Evolutionary conservation across 2,329 filamentous ascomycete species (phyloP), one percentile per base, ranked within the genome.

Genomic region (Apiospora aurea): DNA sequence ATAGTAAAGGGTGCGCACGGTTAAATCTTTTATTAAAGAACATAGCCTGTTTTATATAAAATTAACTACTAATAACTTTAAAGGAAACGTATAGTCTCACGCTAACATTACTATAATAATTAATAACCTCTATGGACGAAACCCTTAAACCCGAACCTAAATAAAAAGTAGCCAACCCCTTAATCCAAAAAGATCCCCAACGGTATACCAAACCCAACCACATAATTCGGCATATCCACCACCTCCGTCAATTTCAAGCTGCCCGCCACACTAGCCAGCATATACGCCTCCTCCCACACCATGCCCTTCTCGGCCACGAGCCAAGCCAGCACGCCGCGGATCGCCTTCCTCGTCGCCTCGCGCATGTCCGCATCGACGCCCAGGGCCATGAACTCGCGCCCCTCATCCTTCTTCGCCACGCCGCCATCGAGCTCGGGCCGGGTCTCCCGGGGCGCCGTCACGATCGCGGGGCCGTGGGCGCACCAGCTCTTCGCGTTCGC

Each of bases 181-280:
- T 46, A 29, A 21, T 46, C 53, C 7, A 74, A 68, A 13, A 89
- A 88, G 21, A 87, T 82, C 66, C 81, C 83, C 75, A 88, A 76
- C 1, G 86, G 86, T 43, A 89, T 76, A 68, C 81, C 83, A 78
- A 86, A 87, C 11, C 85, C 82, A 46, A 88, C 83, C 2, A 83
- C 85, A 78, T 84, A 88, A 74, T 88, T 85, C 13, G 87, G 86
- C 83, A 88, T 86, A 73, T 88, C 87, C 29, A 89, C 86, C 1
- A 84, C 84, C 77, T 89, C 86, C 4, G 82, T 83, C 76, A 88
- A 85, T 74, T 85, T 86, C 74, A 89, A 75, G 75, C 87, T 83
- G 0, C 82, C 86, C 0, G 84, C 85, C 16, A 89, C 83, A 72
- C 85, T 87, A 38, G 83, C 82, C 26, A 89, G 77, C 79, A 89